These are phyloP conservation scores for Fusarium sacchari DNA, from an alignment of 2,329 filamentous ascomycete species.

Conservation along the genomic window DNA sequence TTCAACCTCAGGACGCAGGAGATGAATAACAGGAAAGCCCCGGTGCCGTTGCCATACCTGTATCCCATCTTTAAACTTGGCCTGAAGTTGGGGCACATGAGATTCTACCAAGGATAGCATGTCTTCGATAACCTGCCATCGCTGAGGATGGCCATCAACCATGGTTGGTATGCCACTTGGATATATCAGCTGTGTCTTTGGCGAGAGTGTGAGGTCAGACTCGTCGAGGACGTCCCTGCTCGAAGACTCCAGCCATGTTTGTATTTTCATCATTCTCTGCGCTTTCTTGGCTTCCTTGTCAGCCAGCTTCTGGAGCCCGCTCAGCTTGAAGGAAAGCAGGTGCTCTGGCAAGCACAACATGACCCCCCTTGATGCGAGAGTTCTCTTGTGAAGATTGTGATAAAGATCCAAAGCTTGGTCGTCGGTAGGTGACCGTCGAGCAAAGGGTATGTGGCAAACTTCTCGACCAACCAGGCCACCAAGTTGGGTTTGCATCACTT, in stretches of 20 bases:
- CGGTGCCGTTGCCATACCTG: slow-evolving; percentile 55
- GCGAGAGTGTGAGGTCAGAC: slow-evolving; percentile 64
- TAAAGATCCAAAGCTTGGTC: slow-evolving; percentile 50
- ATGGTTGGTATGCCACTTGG: slow-evolving; percentile 59
- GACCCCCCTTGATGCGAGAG: slow-evolving; percentile 57
- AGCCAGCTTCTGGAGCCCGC: slow-evolving; percentile 65
- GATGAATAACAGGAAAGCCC: slow-evolving; percentile 66
- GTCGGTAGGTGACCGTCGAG: slow-evolving; percentile 56
- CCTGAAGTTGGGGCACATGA: slow-evolving; percentile 51
- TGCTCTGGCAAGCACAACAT: slow-evolving; percentile 71
- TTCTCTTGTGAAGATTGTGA: slow-evolving; percentile 49
- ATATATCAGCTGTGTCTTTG: slow-evolving; percentile 67
- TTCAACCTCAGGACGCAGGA: slow-evolving; percentile 61
- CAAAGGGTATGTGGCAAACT: slow-evolving; percentile 66
- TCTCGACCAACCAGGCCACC: slow-evolving; percentile 63
- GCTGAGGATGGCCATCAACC: slow-evolving; percentile 63
- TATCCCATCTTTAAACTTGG: slow-evolving; percentile 53
- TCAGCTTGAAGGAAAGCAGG: slow-evolving; percentile 70
- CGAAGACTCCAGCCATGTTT: slow-evolving; percentile 59
- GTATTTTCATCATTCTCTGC: slow-evolving; percentile 59
- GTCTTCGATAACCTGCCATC: slow-evolving; percentile 59
- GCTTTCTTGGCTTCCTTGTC: slow-evolving; percentile 57
- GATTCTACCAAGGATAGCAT: slow-evolving; percentile 54
- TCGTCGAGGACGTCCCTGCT: slow-evolving; percentile 74
- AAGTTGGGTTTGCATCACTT: slow-evolving; percentile 63